A percentile compares a stretch with the other conserved stretches of the same genome.
Evolutionary conservation across 1,284 basidiomycete species (phyloP).

Genomic region (Irpex rosettiformis): DNA sequence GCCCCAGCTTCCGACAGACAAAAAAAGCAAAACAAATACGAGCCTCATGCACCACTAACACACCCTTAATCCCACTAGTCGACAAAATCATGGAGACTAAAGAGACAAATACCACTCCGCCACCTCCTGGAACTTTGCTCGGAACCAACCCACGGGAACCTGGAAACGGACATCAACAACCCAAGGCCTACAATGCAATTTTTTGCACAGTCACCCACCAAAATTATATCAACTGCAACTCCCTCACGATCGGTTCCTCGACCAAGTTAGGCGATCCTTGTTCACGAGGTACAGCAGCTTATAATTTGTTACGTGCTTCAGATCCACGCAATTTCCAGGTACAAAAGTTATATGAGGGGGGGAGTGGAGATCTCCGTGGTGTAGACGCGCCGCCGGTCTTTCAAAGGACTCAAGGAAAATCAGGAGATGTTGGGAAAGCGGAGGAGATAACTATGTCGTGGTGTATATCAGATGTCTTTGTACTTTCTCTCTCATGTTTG

Average conservation of each 20-base stretch:
- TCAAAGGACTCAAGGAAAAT: no score
- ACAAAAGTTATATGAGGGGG: no score
- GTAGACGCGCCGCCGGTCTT: neutral
- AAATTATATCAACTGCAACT: neutral
- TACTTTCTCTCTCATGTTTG: no score
- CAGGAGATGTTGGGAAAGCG: neutral
- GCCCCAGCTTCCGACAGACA: neutral
- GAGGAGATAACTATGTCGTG: neutral
- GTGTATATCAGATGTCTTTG: neutral
- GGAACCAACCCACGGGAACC: neutral
- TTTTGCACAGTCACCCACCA: neutral
- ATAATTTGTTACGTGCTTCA: neutral
- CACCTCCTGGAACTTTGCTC: neutral
- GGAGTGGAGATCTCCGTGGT: slow-evolving; percentile 2
- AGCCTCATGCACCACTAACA: neutral
- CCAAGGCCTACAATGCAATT: neutral
- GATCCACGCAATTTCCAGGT: slow-evolving; percentile 3
- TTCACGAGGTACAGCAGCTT: neutral
- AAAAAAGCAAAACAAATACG: neutral
- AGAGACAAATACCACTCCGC: neutral
- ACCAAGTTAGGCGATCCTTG: neutral
- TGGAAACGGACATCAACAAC: neutral
- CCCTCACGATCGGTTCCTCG: neutral
- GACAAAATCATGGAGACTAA: neutral
- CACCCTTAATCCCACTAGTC: neutral